Evolutionary conservation across 2,329 filamentous ascomycete genomes (phyloP).

Genomic region (Arthroderma sp.): DNA sequence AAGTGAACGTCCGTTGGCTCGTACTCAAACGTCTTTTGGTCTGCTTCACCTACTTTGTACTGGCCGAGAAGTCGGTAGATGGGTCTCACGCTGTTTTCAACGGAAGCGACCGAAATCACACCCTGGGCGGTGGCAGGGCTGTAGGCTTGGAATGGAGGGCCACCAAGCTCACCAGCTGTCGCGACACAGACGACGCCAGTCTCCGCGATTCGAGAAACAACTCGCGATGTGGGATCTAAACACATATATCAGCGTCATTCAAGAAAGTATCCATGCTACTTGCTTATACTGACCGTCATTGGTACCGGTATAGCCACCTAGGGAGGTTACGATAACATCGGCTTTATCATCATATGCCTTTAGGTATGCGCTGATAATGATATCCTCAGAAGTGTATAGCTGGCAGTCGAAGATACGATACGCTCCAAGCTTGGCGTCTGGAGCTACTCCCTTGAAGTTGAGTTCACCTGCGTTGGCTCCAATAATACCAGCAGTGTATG

Average conservation of each 20-base stretch:
- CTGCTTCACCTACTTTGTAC: slow-evolving; percentile 1
- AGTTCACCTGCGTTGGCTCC: slow-evolving; percentile 43
- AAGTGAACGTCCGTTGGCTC: slow-evolving; percentile 2
- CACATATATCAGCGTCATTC: not conserved
- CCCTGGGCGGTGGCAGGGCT: slow-evolving; percentile 3
- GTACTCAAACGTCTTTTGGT: slow-evolving; percentile 3
- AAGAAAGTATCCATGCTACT: not conserved
- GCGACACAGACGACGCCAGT: slow-evolving; percentile 4
- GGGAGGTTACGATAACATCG: slow-evolving; percentile 27
- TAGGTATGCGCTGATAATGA: slow-evolving; percentile 47
- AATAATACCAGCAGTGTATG: slow-evolving; percentile 50
- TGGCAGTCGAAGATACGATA: slow-evolving; percentile 47
- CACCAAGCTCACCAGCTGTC: slow-evolving; percentile 5
- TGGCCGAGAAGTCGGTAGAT: slow-evolving; percentile 3
- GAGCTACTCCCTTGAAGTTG: slow-evolving; percentile 46
- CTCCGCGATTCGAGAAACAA: slow-evolving; percentile 4
- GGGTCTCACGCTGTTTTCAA: slow-evolving; percentile 7
- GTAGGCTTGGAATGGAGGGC: slow-evolving; percentile 4
- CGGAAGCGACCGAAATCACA: slow-evolving; percentile 3
- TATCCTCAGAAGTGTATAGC: slow-evolving; percentile 40
- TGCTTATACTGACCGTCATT: slow-evolving; percentile 11
- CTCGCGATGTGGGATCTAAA: slow-evolving; percentile 4
- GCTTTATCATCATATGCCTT: slow-evolving; percentile 46
- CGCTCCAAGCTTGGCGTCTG: slow-evolving; percentile 42
- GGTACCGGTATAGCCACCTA: slow-evolving; percentile 23